Conservation (phyloP, 139 green algal species). For the Yamagishiella unicocca region DNA sequence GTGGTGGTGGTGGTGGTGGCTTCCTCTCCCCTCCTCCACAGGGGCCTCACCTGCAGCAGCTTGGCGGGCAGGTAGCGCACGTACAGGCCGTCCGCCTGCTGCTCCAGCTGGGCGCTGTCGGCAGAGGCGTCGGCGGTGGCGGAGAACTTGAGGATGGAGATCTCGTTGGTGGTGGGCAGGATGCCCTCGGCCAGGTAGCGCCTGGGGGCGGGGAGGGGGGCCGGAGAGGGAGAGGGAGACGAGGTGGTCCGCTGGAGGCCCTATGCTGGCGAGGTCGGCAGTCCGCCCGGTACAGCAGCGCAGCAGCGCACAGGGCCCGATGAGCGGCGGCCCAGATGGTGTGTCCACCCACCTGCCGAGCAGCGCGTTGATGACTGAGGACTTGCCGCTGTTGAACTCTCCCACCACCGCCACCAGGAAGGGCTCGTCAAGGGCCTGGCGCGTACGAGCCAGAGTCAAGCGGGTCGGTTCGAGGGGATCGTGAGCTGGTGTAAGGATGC, state of each 20-base stretch:
- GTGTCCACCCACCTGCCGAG: constrained; percentile 78
- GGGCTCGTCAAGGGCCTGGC: constrained; percentile 88
- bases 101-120: constrained; percentile 26
- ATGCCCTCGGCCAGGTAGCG: constrained; percentile 91
- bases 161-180: constrained; percentile 99
- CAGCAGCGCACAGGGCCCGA: no score
- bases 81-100: constrained; percentile 89
- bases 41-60: constrained; percentile 64
- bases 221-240: not conserved
- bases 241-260: no score
- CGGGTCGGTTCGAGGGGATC: not conserved
- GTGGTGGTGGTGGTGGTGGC: not conserved
- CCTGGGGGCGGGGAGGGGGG: not conserved
- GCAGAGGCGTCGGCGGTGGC: not conserved
- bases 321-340: no score
- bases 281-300: no score
- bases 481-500: not conserved
- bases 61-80: constrained; percentile 80
- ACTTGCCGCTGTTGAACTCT: constrained; percentile 95
- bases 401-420: constrained; percentile 98
- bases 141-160: constrained; percentile 90
- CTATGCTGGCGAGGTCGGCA: no score
- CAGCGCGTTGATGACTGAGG: constrained; percentile 94
- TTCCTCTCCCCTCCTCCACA: not conserved
- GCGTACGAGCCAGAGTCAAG: not conserved